A percentile compares a stretch with the other conserved stretches of the same genome.
phyloP scores from a whole-genome alignment of 2,329 filamentous ascomycete genomes.

The Amesomyces nigricolor region DNA sequence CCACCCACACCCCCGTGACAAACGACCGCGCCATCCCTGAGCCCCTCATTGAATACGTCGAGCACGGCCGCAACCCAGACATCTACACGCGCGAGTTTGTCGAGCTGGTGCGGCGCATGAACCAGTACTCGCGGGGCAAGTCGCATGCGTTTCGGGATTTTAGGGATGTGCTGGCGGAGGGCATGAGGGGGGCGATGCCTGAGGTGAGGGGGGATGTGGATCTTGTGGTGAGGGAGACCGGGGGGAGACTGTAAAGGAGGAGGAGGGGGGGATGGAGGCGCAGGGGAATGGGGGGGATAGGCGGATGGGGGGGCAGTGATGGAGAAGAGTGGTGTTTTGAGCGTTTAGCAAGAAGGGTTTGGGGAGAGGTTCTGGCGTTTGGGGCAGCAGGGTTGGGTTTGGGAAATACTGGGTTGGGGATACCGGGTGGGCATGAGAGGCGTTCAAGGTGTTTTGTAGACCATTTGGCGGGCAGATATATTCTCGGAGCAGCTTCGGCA shows the following conservation, averaged over 20 bases:
- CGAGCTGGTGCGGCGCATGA: conserved; percentile 59
- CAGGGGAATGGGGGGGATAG: not conserved
- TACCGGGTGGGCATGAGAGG: too few species aligned
- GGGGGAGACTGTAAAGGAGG: conserved; percentile 17
- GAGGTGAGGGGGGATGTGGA: conserved; percentile 52
- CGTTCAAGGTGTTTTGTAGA: too few species aligned
- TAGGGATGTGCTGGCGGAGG: conserved; percentile 55
- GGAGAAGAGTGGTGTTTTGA: not conserved
- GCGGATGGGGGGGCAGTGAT: not conserved
- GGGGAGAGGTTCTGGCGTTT: not conserved
- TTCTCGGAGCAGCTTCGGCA: too few species aligned
- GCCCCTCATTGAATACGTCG: conserved; percentile 63
- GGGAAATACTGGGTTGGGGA: not conserved
- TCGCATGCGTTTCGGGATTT: conserved; percentile 55
- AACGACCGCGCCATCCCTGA: conserved; percentile 45
- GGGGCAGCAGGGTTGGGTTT: not conserved
- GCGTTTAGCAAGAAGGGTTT: not conserved
- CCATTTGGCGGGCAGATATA: too few species aligned
- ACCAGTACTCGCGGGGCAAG: conserved; percentile 64
- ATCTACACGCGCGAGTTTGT: conserved; percentile 71
- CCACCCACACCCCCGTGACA: conserved; percentile 35
- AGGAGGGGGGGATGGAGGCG: not conserved
- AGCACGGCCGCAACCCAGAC: conserved; percentile 66
- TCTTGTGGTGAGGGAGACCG: conserved; percentile 45
- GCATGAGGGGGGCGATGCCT: conserved; percentile 53